Conservation (phyloP, 768 basidiomycete genomes). For the Pseudohyphozyma bogoriensis region DNA sequence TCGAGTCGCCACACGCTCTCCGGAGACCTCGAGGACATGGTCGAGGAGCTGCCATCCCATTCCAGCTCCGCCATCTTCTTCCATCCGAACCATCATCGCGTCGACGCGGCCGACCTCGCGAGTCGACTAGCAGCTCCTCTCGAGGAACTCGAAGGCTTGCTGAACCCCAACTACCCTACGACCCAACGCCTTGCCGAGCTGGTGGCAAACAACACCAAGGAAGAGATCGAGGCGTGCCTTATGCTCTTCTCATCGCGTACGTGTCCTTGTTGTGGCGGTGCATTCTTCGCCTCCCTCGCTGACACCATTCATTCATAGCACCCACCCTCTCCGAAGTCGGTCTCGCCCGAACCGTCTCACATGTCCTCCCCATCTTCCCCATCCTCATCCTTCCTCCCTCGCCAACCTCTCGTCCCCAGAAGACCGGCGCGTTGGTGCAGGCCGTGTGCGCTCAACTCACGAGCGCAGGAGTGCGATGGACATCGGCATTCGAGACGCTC, state of each 20-base stretch:
- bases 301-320: slow-evolving; percentile 3
- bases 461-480: slow-evolving; percentile 17
- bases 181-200: not conserved
- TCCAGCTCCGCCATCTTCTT: not conserved
- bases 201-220: not conserved
- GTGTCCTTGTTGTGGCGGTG: not conserved
- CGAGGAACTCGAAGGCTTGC: not conserved
- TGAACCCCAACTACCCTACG: not conserved
- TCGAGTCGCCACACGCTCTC: too few relatives aligned
- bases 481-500: not conserved
- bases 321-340: slow-evolving; percentile 14
- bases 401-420: slow-evolving; percentile 19
- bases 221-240: slow-evolving; percentile 3
- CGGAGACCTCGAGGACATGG: not conserved
- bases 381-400: slow-evolving; percentile 21
- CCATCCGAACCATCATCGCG: too few relatives aligned
- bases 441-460: slow-evolving; percentile 18
- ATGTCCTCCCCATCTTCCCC: slow-evolving; percentile 14
- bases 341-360: slow-evolving; percentile 7
- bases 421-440: slow-evolving; percentile 5
- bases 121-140: not conserved
- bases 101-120: not conserved
- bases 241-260: slow-evolving; percentile 20
- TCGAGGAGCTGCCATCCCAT: not conserved
- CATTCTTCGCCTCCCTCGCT: fast-evolving